phyloP scores from a whole-genome alignment of 805 yeast genomes.

The Metschnikowia bowlesiae region DNA sequence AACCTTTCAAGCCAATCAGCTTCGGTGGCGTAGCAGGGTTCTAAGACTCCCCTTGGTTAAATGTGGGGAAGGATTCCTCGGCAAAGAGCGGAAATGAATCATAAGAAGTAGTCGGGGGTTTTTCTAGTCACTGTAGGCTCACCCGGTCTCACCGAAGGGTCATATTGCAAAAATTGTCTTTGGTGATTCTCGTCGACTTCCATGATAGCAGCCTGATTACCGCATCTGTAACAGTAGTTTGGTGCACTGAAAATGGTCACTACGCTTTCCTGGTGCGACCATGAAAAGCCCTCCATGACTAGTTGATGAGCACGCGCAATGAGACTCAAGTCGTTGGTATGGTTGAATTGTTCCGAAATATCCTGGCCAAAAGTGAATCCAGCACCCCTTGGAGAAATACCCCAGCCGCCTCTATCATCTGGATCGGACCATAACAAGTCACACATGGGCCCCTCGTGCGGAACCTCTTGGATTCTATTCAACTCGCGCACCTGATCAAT shows the following conservation, averaged over 20 bases:
- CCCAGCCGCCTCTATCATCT: constrained; percentile 98
- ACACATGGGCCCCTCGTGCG: constrained; percentile 98
- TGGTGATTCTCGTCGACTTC: constrained; percentile 93
- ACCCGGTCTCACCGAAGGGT: constrained; percentile 94
- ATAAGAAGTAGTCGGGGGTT: constrained; percentile 94
- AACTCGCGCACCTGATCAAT: constrained; percentile 88
- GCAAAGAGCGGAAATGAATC: constrained; percentile 17
- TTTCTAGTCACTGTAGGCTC: constrained; percentile 97
- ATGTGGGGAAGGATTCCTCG: background rate
- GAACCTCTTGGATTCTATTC: constrained; percentile 92
- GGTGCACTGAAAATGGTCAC: constrained; percentile 96
- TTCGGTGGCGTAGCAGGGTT: background rate
- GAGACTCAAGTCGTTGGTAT: constrained; percentile 75
- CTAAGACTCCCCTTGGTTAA: background rate
- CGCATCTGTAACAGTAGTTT: constrained; percentile 95
- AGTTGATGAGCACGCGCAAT: constrained; percentile 95
- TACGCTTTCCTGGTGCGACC: constrained; percentile 92
- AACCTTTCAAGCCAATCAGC: background rate
- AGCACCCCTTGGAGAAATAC: constrained; percentile 96
- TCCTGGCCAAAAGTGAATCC: constrained; percentile 98
- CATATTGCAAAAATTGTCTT: constrained; percentile 90
- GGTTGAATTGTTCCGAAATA: constrained; percentile 89
- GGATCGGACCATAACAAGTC: constrained; percentile 96
- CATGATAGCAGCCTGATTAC: constrained; percentile 97
- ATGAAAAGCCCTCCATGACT: constrained; percentile 95